phyloP scores from a whole-genome alignment of 192 early-diverging fungal genomes.

The Entomortierella chlamydospora region DNA sequence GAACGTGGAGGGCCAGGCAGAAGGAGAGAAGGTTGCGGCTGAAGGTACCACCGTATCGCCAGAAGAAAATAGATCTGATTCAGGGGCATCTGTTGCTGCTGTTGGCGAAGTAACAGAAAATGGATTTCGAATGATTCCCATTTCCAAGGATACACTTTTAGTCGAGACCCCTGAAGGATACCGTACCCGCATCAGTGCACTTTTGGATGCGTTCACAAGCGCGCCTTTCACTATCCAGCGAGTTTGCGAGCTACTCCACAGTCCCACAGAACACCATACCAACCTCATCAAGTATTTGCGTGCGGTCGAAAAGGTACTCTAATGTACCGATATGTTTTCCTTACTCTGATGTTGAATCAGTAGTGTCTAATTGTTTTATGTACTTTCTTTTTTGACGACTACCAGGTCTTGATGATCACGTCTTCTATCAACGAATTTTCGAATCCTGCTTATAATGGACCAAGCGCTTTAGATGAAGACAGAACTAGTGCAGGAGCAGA shows the following conservation, averaged over 20 bases:
- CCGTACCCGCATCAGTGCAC: slow-evolving; percentile 34
- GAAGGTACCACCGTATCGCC: no score
- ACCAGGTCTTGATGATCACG: slow-evolving; percentile 50
- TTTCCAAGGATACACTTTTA: slow-evolving; percentile 45
- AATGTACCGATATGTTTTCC: neutral
- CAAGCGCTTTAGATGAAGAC: slow-evolving; percentile 40
- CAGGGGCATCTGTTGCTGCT: neutral
- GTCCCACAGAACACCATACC: slow-evolving; percentile 52
- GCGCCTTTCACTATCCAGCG: slow-evolving; percentile 59
- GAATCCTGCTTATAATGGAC: slow-evolving; percentile 39
- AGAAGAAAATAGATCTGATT: neutral
- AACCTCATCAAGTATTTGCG: slow-evolving; percentile 56
- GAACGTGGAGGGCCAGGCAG: no score
- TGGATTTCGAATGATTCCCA: slow-evolving; percentile 14
- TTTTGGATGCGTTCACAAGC: slow-evolving; percentile 46
- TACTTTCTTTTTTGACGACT: neutral
- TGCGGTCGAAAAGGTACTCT: slow-evolving; percentile 61
- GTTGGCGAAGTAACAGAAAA: neutral
- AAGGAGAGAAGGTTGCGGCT: no score
- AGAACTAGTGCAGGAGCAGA: neutral
- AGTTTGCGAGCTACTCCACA: slow-evolving; percentile 50
- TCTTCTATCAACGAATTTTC: slow-evolving; percentile 49
- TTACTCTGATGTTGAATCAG: neutral
- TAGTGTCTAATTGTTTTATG: no score
- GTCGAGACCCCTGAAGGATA: slow-evolving; percentile 52